A percentile compares a stretch with the other conserved stretches of the same genome.
Evolutionary conservation across 371 early-diverging fungal species (phyloP).

Genomic region (Syncephalastrum racemosum): DNA sequence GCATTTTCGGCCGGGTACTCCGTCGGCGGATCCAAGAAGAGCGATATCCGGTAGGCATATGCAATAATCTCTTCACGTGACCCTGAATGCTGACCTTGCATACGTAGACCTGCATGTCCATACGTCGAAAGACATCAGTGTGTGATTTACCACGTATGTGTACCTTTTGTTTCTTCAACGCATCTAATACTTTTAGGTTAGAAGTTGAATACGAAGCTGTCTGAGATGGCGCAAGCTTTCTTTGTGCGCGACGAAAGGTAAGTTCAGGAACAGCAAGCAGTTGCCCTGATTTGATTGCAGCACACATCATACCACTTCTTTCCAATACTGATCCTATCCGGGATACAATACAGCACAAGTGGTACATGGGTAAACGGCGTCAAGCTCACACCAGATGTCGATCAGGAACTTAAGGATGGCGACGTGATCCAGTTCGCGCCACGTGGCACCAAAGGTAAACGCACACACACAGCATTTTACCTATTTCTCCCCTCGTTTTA

Average conservation of each 20-base stretch:
- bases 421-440: neutral
- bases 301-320: neutral
- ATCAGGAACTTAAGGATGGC: neutral
- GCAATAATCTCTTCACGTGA: too few species aligned
- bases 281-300: neutral
- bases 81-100: too few species aligned
- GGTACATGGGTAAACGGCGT: neutral
- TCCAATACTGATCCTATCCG: neutral
- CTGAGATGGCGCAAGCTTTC: neutral
- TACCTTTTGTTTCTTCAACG: neutral
- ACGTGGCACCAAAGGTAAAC: neutral
- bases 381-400: neutral
- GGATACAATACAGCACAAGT: neutral
- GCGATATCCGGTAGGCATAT: too few species aligned
- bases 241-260: neutral
- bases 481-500: neutral
- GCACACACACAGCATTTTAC: too few species aligned
- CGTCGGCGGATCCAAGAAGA: too few species aligned
- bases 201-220: neutral
- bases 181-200: neutral
- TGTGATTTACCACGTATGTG: constrained; percentile 5
- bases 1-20: too few species aligned
- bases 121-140: constrained; percentile 1
- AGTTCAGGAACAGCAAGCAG: neutral
- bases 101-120: too few species aligned